Evolutionary conservation across 1,284 basidiomycete genomes (phyloP), one percentile per base, ranked within the genome.

Genomic region (Puccinia hordei): DNA sequence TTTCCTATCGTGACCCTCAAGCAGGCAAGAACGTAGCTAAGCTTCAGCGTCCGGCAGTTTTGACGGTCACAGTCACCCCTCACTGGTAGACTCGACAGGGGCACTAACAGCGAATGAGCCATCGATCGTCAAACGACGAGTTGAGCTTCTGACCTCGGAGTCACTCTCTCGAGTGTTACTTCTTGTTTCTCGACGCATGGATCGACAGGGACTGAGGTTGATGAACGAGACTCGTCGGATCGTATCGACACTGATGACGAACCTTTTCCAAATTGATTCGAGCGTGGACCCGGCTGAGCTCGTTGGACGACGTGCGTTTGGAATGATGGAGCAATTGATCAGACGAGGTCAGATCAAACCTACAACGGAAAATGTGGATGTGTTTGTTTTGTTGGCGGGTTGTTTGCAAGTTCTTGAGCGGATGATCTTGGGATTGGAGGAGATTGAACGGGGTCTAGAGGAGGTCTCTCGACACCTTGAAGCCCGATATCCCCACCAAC

Each of bases 161-260:
- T 97, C 97, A 93, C 93, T 97, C 84, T 95, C 93, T 0, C 91
- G 95, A 27, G 92, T 92, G 10, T 89, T 98, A 35, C 91, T 97
- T 30, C 89, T 96, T 41, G 93, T 96, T 66, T 92, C 92, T 24
- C 88, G 93, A 83, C 90, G 92, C 84, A 95, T 95, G 85, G 92
- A 90, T 86, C 88, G 89, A 0, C 93, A 94, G 82, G 95, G 95
- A 1, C 90, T 92, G 84, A 91, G 92, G 83, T 91, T 97, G 79
- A 89, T 97, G 85, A 89, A 89, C 71, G 94, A 96, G 88, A 97
- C 94, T 73, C 92, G 91, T 85, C 88, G 92, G 65, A 95, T 97
- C 82, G 87, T 95, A 84, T 90, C 92, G 83, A 93, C 92, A 0
- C 92, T 93, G 49, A 87, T 95, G 81, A 91, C 92, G 85, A 93